These are phyloP conservation scores for Trichoderma guizhouense DNA, from an alignment of 2,329 filamentous ascomycete genomes.

Conservation along the genomic window DNA sequence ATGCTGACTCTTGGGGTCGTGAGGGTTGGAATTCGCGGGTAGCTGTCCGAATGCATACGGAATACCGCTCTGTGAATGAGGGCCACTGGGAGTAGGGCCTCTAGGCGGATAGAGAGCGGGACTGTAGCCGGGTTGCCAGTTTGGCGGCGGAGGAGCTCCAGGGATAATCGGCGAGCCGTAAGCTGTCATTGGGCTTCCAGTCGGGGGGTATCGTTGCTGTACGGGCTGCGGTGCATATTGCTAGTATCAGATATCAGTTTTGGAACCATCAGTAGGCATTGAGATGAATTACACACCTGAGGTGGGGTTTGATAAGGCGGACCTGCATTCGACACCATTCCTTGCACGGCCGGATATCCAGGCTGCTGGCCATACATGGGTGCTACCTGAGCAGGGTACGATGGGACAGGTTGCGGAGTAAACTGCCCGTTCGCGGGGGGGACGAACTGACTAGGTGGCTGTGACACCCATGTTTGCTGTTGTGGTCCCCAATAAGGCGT, in stretches of 20 bases:
- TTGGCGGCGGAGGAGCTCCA: slow-evolving; percentile 29
- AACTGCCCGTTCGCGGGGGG: slow-evolving; percentile 44
- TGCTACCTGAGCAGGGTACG: slow-evolving; percentile 44
- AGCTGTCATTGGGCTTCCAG: slow-evolving; percentile 35
- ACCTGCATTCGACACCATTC: slow-evolving; percentile 41
- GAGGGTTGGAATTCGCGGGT: slow-evolving; percentile 64
- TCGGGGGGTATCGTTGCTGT: slow-evolving; percentile 33
- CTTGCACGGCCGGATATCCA: slow-evolving; percentile 42
- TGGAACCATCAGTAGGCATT: background rate
- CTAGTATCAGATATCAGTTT: slow-evolving; percentile 20
- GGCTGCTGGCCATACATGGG: slow-evolving; percentile 44
- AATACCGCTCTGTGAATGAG: slow-evolving; percentile 33
- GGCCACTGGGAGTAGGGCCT: slow-evolving; percentile 25
- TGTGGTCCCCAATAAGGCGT: slow-evolving; percentile 62
- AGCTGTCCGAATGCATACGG: slow-evolving; percentile 79
- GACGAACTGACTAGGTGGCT: slow-evolving; percentile 48
- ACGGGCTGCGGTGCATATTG: slow-evolving; percentile 32
- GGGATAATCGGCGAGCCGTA: slow-evolving; percentile 36
- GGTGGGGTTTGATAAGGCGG: slow-evolving; percentile 44
- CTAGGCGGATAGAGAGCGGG: slow-evolving; percentile 32
- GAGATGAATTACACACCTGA: slow-evolving; percentile 37
- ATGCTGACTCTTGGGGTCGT: slow-evolving; percentile 73
- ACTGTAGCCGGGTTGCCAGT: slow-evolving; percentile 39
- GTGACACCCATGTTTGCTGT: slow-evolving; percentile 55
- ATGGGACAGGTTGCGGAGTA: slow-evolving; percentile 42